These are phyloP conservation scores for Suzukiozyma palmioleophila DNA, from an alignment of 1,139 yeast genomes.

Conservation along the genomic window DNA sequence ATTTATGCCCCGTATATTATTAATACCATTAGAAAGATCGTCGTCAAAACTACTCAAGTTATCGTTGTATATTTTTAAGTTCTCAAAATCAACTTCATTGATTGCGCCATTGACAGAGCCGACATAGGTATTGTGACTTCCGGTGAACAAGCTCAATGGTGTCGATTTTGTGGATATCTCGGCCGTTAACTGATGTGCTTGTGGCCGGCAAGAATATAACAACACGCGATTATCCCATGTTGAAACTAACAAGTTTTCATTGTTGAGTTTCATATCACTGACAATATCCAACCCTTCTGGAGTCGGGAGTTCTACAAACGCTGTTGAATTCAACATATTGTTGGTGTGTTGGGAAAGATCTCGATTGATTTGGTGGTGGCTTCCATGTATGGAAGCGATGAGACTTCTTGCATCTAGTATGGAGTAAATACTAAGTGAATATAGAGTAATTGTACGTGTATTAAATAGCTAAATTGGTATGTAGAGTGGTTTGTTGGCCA, in stretches of 20 bases:
- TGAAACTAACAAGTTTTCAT: conserved; percentile 30
- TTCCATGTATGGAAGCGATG: background rate
- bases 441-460: too few species aligned
- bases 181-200: conserved; percentile 7
- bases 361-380: background rate
- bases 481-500: too few species aligned
- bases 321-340: background rate
- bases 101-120: conserved; percentile 42
- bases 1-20: conserved; percentile 21
- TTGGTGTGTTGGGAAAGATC: background rate
- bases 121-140: conserved; percentile 22
- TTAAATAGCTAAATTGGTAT: too few species aligned
- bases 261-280: conserved; percentile 20
- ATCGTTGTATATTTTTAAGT: conserved; percentile 20
- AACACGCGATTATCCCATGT: conserved; percentile 40
- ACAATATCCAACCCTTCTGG: conserved; percentile 24
- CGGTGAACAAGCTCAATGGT: conserved; percentile 11
- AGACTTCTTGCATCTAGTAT: background rate
- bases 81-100: conserved; percentile 40
- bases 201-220: conserved; percentile 26
- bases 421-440: background rate
- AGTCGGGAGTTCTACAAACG: conserved; percentile 13
- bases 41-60: conserved; percentile 8
- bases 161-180: conserved; percentile 10
- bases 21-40: conserved; percentile 24